Evolutionary conservation across 257 asterid species (phyloP), one percentile per base, ranked within the genome.

Genomic region (Prunella vulgaris): DNA sequence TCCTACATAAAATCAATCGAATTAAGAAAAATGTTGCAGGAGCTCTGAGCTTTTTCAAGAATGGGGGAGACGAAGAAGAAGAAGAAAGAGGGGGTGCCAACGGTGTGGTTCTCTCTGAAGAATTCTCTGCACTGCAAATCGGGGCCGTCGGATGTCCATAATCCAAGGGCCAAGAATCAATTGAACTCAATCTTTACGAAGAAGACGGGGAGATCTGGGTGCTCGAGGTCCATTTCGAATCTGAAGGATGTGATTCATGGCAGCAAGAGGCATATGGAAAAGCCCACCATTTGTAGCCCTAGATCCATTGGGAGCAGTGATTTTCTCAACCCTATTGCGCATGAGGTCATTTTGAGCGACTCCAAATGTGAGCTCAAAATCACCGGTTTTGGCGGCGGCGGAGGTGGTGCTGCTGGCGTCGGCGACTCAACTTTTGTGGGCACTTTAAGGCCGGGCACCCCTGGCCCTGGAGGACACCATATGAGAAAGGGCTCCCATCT

Each of bases 281-380:
- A 57, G 63, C 90, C 93, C 4, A 70, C 87, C 1, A 83, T 81
- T 49, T 83, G 89, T 66, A 86, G 96, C 79, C 96, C 96, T 10
- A 85, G 90, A 72, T 88, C 96, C 76, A 88, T 88, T 17, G 93
- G 93, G 9, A 88, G 93, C 67, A 79, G 84, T 68, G 91, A 85
- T 46, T 79, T 85, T 67, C 74, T 85, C 51, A 81, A 83, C 72
- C 91, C 91, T 7, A 85, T 81, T 12, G 58, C 88, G 0, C 91
- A 85, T 51, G 85, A 85, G 44, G 91, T 85, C 33, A 78, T 84
- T 65, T 65, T 84, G 57, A 79, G 75, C 60, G 65, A 82, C 64
- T 82, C 89, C 6, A 82, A 72, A 20, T 77, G 87, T 58, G 89
- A 82, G 82, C 79, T 84, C 62, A 82, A 82, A 66, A 82, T 84